Evolutionary conservation across 202 grass and related monocot genomes (phyloP), one percentile per base, ranked within the genome.

Genomic region (Miscanthus sacchariflorus): DNA sequence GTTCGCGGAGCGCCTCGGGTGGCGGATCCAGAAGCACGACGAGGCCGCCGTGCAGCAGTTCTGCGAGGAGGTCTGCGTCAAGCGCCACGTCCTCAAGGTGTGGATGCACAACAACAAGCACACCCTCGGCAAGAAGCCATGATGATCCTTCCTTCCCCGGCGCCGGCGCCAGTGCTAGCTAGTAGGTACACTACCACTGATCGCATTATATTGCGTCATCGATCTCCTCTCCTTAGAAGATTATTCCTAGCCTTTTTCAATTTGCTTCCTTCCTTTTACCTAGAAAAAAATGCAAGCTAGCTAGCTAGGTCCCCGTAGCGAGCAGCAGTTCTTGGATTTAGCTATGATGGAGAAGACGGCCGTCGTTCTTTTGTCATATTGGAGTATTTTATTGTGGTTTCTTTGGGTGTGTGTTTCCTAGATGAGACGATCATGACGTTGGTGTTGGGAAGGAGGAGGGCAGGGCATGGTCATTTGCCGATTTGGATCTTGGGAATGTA

Each of bases 81-180:
- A 89, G 84, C 93, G 95, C 65, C 95, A 98, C 46, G 95, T 98
- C 36, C 93, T 98, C 58, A 98, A 98, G 90, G 95, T 98, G 39
- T 98, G 95, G 95, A 98, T 98, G 95, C 95, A 98, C 81, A 98
- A 98, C 84, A 95, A 98, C 82, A 98, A 98, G 81, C 91, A 98
- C 85, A 95, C 89, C 74, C 88, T 95, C 39, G 95, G 95, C 52
- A 98, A 90, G 93, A 95, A 98, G 88, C 95, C 92, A 14, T 70
- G 64, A 67, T 77, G 6, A 6, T n/a, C 4, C 28, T 28, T 24
- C 40, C 42, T 10, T 14, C 13, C 0, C 8, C 12, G 10, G 10
- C 27, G 21, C 48, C 46, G 23, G 25, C 27, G 10, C 17, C 79
- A 25, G 9, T 42, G 79, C 72, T 39, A 33, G 17, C 44, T 48